A percentile compares a stretch with the other conserved stretches of the same genome.
phyloP scores from a whole-genome alignment of 1,284 basidiomycete species.

The Rhodotorula sp. region DNA sequence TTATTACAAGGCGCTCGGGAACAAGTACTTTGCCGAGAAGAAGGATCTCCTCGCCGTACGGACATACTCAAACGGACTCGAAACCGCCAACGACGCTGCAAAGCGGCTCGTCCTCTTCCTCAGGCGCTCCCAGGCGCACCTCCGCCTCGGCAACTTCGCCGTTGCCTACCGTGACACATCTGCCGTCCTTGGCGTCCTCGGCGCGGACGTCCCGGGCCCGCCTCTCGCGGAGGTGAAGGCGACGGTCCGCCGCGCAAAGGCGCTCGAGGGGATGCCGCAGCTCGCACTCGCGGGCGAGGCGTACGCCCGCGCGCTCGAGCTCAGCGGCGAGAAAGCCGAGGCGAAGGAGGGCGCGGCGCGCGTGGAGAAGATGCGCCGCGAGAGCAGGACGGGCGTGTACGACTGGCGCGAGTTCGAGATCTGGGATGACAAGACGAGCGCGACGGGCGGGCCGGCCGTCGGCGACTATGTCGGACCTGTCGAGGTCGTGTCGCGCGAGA shows the following conservation, averaged over 20 bases:
- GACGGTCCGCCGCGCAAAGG: slow-evolving; percentile 2
- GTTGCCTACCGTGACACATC: slow-evolving; percentile 5
- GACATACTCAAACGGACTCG: slow-evolving; percentile 8
- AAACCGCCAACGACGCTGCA: not conserved
- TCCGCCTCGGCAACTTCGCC: not conserved
- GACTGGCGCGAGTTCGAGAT: not conserved
- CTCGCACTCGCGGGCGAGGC: not conserved
- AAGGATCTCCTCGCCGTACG: slow-evolving; percentile 2
- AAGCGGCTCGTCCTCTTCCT: slow-evolving; percentile 16
- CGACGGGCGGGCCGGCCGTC: not conserved
- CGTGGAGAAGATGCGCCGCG: not conserved
- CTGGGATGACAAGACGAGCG: not conserved
- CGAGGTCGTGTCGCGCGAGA: not conserved
- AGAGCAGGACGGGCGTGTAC: slow-evolving; percentile 1
- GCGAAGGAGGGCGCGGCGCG: not conserved
- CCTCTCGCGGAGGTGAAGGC: not conserved
- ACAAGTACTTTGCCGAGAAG: slow-evolving; percentile 11
- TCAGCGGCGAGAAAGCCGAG: not conserved
- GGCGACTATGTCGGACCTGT: slow-evolving; percentile 21
- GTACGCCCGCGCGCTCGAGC: not conserved
- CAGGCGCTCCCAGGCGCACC: slow-evolving; percentile 19
- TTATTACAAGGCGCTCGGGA: slow-evolving; percentile 17
- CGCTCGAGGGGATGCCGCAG: not conserved
- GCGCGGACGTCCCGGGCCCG: not conserved
- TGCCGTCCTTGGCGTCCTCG: slow-evolving; percentile 1